These are phyloP conservation scores for Periconia digitata DNA, from an alignment of 2,329 filamentous ascomycete genomes.

Conservation along the genomic window DNA sequence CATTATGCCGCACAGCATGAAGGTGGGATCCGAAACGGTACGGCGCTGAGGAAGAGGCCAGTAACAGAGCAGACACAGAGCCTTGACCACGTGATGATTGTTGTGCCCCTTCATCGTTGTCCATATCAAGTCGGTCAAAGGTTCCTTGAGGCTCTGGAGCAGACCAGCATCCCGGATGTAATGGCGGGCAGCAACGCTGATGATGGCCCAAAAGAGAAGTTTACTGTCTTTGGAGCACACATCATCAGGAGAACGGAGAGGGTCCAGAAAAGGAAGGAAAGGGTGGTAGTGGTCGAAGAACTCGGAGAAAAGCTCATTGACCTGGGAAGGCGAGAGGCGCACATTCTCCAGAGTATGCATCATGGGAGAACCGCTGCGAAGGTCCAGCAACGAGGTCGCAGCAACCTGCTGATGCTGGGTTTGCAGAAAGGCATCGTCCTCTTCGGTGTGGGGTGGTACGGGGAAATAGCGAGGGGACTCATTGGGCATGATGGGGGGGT, in stretches of 20 bases:
- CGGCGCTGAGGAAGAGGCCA: slow-evolving; percentile 84
- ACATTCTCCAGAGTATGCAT: slow-evolving; percentile 60
- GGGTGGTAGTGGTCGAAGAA: slow-evolving; percentile 77
- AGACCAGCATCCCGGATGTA: slow-evolving; percentile 65
- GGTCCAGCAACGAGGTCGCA: slow-evolving; percentile 43
- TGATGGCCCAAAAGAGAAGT: slow-evolving; percentile 82
- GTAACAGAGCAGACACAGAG: slow-evolving; percentile 75
- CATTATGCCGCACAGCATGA: slow-evolving; percentile 80
- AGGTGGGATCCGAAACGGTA: slow-evolving; percentile 77
- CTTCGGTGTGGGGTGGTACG: slow-evolving; percentile 23
- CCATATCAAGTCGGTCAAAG: slow-evolving; percentile 73
- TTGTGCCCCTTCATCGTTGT: slow-evolving; percentile 76
- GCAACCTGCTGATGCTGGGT: slow-evolving; percentile 42
- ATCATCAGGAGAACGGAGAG: slow-evolving; percentile 65
- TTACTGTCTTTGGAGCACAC: slow-evolving; percentile 76
- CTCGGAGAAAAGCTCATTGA: slow-evolving; percentile 65
- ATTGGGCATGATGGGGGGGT: slow-evolving; percentile 23
- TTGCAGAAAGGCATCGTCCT: slow-evolving; percentile 40
- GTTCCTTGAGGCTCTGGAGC: slow-evolving; percentile 65
- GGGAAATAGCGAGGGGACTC: slow-evolving; percentile 26
- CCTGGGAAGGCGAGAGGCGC: slow-evolving; percentile 45
- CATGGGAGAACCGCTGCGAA: slow-evolving; percentile 53
- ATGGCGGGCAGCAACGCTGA: slow-evolving; percentile 73
- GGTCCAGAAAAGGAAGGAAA: slow-evolving; percentile 74
- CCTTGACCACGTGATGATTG: slow-evolving; percentile 79